Evolutionary conservation across 257 asterid genomes (phyloP).

Genomic region (Nicotiana noctiflora): DNA sequence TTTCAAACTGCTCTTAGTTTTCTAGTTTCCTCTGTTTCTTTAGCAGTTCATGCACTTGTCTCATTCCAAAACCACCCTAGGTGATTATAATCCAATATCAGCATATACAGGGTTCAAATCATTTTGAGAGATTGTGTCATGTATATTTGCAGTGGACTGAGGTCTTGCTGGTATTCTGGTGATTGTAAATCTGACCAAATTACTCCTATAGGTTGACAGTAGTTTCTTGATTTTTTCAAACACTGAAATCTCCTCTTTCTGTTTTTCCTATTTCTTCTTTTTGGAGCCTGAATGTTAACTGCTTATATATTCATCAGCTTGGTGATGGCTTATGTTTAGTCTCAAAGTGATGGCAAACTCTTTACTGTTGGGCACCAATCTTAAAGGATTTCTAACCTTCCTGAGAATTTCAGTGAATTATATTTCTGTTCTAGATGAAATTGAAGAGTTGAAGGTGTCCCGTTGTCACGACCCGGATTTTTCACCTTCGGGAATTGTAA

Average conservation of each 20-base stretch:
- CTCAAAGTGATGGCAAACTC: not conserved
- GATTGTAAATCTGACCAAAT: conserved; percentile 2
- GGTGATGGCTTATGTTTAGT: not conserved
- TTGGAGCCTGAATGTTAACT: not conserved
- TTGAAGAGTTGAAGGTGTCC: not conserved
- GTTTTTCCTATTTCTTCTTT: not conserved
- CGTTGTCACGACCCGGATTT: too few species aligned
- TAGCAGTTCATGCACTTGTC: not conserved
- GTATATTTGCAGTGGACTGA: not conserved
- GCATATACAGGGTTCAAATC: conserved; percentile 6
- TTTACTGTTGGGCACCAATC: not conserved
- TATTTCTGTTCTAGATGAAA: not conserved
- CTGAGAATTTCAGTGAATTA: not conserved
- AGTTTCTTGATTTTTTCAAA: not conserved
- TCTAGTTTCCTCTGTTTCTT: not conserved
- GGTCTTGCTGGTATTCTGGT: conserved; percentile 8
- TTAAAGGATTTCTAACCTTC: not conserved
- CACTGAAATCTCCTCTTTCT: not conserved
- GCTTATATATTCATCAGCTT: not conserved
- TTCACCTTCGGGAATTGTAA: too few species aligned
- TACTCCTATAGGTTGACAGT: not conserved
- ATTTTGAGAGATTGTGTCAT: not conserved
- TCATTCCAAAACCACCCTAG: not conserved
- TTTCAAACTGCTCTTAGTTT: not conserved
- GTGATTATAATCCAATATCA: not conserved